These are phyloP conservation scores for Cronartium quercuum DNA, from an alignment of 1,284 basidiomycete species.

Conservation along the genomic window DNA sequence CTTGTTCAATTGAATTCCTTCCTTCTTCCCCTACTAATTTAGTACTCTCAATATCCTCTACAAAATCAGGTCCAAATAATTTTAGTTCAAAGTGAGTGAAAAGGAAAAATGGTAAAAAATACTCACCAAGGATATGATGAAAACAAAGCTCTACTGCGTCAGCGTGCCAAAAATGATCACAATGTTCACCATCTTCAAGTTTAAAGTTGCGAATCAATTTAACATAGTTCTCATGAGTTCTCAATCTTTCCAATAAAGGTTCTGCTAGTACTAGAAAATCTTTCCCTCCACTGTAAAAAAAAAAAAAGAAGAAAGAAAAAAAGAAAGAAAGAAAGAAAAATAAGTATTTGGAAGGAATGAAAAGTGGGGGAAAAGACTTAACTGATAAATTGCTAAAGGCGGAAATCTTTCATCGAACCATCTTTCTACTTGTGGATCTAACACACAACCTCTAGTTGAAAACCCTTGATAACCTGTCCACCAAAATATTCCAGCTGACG, in stretches of 20 bases:
- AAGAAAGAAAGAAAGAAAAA: neutral
- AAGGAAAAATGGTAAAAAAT: neutral
- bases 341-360: neutral
- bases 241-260: slow-evolving; percentile 54
- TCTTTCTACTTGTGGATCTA: slow-evolving; percentile 54
- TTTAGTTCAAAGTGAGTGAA: neutral
- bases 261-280: slow-evolving; percentile 56
- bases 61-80: slow-evolving; percentile 33
- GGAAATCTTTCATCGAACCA: slow-evolving; percentile 60
- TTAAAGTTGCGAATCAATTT: slow-evolving; percentile 55
- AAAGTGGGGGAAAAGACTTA: slow-evolving; percentile 14
- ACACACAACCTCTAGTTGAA: slow-evolving; percentile 56
- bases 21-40: neutral
- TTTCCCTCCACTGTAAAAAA: slow-evolving; percentile 48
- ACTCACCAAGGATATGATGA: slow-evolving; percentile 19
- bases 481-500: slow-evolving; percentile 49
- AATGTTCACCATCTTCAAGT: slow-evolving; percentile 52
- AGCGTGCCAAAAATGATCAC: slow-evolving; percentile 49
- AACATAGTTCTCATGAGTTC: slow-evolving; percentile 54
- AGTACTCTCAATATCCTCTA: slow-evolving; percentile 32
- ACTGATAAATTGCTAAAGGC: slow-evolving; percentile 56
- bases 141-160: slow-evolving; percentile 35
- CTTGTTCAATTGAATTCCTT: no score
- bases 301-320: neutral
- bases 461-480: slow-evolving; percentile 61